Conservation (phyloP, 164 flowering plant genomes). For the Cinnamomum chago region DNA sequence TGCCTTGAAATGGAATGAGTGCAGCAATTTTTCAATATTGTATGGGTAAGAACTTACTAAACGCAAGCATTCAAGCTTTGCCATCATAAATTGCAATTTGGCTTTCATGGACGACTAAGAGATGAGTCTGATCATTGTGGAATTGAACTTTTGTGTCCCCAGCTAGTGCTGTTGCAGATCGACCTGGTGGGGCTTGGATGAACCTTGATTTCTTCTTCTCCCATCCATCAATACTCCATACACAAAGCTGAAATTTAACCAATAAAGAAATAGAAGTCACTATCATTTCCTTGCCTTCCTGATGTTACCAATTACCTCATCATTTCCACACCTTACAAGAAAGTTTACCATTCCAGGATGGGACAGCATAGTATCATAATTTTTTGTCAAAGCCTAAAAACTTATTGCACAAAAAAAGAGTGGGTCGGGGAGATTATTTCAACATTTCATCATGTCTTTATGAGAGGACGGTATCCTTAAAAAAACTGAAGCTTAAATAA, state of each 20-base stretch:
- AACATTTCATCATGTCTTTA: too few species aligned
- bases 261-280: background rate
- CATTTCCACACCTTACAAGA: too few species aligned
- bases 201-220: slow-evolving; percentile 54
- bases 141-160: slow-evolving; percentile 74
- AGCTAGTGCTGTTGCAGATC: slow-evolving; percentile 29
- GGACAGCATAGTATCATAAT: too few species aligned
- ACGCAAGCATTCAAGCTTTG: slow-evolving; percentile 53
- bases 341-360: too few species aligned
- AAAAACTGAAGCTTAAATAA: too few species aligned
- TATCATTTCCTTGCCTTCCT: too few species aligned
- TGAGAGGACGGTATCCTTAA: too few species aligned
- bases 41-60: slow-evolving; percentile 31
- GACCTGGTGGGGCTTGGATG: slow-evolving; percentile 56
- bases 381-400: too few species aligned
- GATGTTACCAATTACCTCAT: too few species aligned
- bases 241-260: background rate
- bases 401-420: too few species aligned
- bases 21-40: background rate
- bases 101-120: slow-evolving; percentile 66
- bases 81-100: slow-evolving; percentile 61
- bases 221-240: slow-evolving; percentile 44
- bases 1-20: background rate
- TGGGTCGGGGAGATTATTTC: too few species aligned
- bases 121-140: slow-evolving; percentile 60